Percentiles rank a stretch among this genome's conserved stretches.
These are phyloP conservation scores for Tetraselmis striata DNA, from an alignment of 139 green algal species.

Conservation along the genomic window DNA sequence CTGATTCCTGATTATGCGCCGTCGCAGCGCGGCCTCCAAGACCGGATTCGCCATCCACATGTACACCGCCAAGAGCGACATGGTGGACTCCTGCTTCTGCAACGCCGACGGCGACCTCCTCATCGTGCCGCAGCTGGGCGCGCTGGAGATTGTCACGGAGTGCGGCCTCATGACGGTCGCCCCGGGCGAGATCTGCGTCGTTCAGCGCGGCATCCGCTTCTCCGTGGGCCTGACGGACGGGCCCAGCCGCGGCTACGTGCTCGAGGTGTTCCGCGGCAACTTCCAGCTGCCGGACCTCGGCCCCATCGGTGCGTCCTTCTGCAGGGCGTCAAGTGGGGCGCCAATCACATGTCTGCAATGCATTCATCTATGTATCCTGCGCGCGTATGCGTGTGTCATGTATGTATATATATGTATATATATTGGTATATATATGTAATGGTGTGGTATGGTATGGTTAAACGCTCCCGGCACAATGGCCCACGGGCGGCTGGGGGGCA, in stretches of 20 bases:
- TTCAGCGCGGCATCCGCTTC: constrained; percentile 81
- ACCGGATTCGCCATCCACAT: constrained; percentile 88
- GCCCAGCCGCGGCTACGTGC: constrained; percentile 68
- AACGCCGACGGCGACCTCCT: constrained; percentile 94
- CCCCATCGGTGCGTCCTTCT: constrained; percentile 76
- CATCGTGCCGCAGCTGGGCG: constrained; percentile 84
- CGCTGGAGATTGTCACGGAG: constrained; percentile 75
- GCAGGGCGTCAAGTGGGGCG: no score
- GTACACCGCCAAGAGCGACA: constrained; percentile 61
- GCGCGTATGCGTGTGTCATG: no score
- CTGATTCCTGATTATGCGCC: no score
- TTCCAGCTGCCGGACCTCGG: constrained; percentile 89
- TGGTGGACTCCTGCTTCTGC: constrained; percentile 67
- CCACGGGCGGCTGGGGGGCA: no score
- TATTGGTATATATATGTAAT: no score
- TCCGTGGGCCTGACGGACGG: constrained; percentile 53
- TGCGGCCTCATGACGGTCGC: constrained; percentile 69
- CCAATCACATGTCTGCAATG: no score
- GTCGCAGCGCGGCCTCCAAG: constrained; percentile 65
- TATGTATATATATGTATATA: no score
- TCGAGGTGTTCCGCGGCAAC: constrained; percentile 83
- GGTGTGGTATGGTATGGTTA: no score
- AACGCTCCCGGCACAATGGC: no score
- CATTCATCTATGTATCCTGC: no score
- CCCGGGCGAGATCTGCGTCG: constrained; percentile 73